These are phyloP conservation scores for Picochlorum sp. DNA, from an alignment of 139 green algal species.

Conservation along the genomic window DNA sequence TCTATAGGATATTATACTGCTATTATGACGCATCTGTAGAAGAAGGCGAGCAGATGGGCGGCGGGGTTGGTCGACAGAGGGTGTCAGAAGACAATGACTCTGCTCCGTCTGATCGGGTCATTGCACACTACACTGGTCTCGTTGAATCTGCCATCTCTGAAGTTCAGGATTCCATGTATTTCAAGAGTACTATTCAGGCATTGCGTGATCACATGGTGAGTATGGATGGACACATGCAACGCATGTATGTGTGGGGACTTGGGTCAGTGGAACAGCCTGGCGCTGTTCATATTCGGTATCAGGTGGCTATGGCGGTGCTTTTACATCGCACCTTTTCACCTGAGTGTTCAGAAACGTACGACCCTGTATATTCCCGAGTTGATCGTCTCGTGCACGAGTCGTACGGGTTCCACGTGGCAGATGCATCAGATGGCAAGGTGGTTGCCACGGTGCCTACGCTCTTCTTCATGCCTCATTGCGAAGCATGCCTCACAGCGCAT, in stretches of 20 bases:
- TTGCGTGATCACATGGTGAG: not conserved
- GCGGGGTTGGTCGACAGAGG: no score
- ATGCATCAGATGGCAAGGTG: conserved; percentile 31
- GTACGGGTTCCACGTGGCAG: not conserved
- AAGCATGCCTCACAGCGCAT: conserved; percentile 35
- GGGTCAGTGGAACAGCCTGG: conserved; percentile 33
- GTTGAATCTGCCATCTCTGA: no score
- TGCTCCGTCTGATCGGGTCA: no score
- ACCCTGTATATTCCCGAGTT: conserved; percentile 35
- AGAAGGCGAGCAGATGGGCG: no score
- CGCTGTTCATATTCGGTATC: conserved; percentile 27
- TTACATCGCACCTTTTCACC: conserved; percentile 24
- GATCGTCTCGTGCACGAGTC: conserved; percentile 29
- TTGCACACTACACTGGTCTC: no score
- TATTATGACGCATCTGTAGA: no score
- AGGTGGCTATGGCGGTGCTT: conserved; percentile 41
- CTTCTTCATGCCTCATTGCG: conserved; percentile 64
- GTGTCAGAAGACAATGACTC: no score
- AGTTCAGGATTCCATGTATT: no score
- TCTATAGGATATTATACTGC: no score
- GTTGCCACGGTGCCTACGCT: conserved; percentile 35
- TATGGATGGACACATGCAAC: not conserved
- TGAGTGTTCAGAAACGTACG: conserved; percentile 19
- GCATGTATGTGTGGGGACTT: conserved; percentile 45
- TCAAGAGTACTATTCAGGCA: no score